A percentile compares a stretch with the other conserved stretches of the same genome.
Conservation (phyloP, 1,284 basidiomycete genomes). For the Rhodofomes roseus region DNA sequence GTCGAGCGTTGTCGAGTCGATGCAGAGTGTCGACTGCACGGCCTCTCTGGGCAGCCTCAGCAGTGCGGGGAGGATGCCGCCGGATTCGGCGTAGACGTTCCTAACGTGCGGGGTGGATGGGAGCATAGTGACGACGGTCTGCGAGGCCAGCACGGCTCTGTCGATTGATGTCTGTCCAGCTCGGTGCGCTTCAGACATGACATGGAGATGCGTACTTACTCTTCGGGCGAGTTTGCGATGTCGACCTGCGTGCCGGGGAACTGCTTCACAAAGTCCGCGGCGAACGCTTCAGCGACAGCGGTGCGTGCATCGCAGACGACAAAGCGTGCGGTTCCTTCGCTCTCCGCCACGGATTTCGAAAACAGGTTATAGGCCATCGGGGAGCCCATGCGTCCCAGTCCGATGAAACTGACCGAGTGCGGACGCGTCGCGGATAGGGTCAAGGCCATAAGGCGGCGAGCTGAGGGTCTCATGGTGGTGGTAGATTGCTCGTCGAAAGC, state of each 20-base stretch:
- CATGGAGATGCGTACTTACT: slow-evolving; percentile 44
- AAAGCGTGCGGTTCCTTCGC: slow-evolving; percentile 46
- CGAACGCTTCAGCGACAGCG: slow-evolving; percentile 57
- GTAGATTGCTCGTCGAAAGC: background rate
- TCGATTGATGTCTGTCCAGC: background rate
- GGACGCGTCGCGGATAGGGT: slow-evolving; percentile 34
- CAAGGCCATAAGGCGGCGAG: slow-evolving; percentile 19
- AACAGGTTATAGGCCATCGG: slow-evolving; percentile 85
- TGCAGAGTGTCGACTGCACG: slow-evolving; percentile 56
- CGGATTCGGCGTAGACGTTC: slow-evolving; percentile 57
- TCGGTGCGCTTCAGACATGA: background rate
- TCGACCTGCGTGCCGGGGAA: slow-evolving; percentile 57
- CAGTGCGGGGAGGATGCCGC: slow-evolving; percentile 60
- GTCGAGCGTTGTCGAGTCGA: slow-evolving; percentile 88
- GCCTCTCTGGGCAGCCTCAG: slow-evolving; percentile 38
- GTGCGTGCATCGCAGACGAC: slow-evolving; percentile 75
- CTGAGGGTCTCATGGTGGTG: slow-evolving; percentile 21
- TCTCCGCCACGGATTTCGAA: slow-evolving; percentile 54
- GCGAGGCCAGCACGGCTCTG: slow-evolving; percentile 60
- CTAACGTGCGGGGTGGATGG: slow-evolving; percentile 83
- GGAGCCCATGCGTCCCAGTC: slow-evolving; percentile 79
- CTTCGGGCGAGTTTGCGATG: slow-evolving; percentile 58
- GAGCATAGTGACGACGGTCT: slow-evolving; percentile 80
- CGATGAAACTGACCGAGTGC: slow-evolving; percentile 68
- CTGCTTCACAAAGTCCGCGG: slow-evolving; percentile 45